Base-by-base conservation (phyloP, 371 early-diverging fungal genomes). In the Zychaea mexicana region DNA sequence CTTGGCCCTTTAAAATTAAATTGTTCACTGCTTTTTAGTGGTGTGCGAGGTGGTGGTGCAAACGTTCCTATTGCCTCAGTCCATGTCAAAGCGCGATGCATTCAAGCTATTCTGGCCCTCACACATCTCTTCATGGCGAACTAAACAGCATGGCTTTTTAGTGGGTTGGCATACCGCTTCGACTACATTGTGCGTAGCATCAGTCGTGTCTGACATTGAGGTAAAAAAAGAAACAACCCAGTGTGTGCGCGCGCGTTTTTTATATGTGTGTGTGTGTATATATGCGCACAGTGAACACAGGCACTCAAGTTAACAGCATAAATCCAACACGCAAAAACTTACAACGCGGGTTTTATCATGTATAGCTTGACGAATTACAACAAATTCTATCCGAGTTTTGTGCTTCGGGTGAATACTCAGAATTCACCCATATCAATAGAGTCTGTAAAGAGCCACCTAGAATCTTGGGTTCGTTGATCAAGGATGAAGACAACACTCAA, bases 21-120 rank as follows among this genome's bases (percentile, higher is more conserved):
- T n/a, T n/a, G n/a, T n/a, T n/a, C n/a, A n/a, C n/a, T n/a, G n/a
- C n/a, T n/a, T n/a, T n/a, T n/a, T n/a, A n/a, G n/a, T n/a, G n/a
- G n/a, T n/a, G n/a, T n/a, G n/a, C n/a, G n/a, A n/a, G n/a, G n/a
- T n/a, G n/a, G n/a, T n/a, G n/a, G n/a, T n/a, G n/a, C n/a, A n/a
- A n/a, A n/a, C n/a, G n/a, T n/a, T n/a, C n/a, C n/a, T n/a, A n/a
- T n/a, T n/a, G n/a, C n/a, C n/a, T n/a, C 52, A 24, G 22, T 64
- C 30, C 21, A 65, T 65, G 65, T 53, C 61, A 45, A 57, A 56
- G 33, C 27, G 61, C 61, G 66, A 75, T 71, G 72, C 60, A 60
- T 62, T 79, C 26, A 78, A 78, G 52, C 26, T 82, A 60, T 79
- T 75, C 52, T 82, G 82, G 82, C 82, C 82, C 33, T 74, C 77